Evolutionary conservation across 768 basidiomycete genomes (phyloP).

Genomic region (Neoboletus brunneissimus): DNA sequence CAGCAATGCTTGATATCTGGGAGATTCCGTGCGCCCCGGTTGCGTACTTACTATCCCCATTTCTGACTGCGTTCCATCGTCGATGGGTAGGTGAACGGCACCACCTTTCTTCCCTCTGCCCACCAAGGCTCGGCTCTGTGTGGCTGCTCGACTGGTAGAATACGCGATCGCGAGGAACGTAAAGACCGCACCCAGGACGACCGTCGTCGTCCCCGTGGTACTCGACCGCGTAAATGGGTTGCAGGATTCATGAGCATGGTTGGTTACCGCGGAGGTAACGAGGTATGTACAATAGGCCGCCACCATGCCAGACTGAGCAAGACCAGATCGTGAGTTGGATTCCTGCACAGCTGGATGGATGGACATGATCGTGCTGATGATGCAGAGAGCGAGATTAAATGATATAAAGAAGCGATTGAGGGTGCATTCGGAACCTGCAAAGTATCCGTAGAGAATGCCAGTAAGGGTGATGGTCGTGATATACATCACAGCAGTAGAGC

Average conservation of each 20-base stretch:
- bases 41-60: constrained; percentile 78
- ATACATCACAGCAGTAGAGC: constrained; percentile 90
- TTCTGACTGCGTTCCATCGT: constrained; percentile 59
- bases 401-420: constrained; percentile 98
- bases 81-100: constrained; percentile 60
- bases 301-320: constrained; percentile 97
- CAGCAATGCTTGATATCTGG: constrained; percentile 88
- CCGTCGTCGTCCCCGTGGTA: constrained; percentile 78
- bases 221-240: constrained; percentile 78
- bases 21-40: constrained; percentile 79
- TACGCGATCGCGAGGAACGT: constrained; percentile 99
- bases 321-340: constrained; percentile 88
- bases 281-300: constrained; percentile 97
- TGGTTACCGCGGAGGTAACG: constrained; percentile 88
- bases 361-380: constrained; percentile 78
- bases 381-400: constrained; percentile 80
- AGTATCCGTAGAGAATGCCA: constrained; percentile 87
- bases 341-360: constrained; percentile 88
- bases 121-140: constrained; percentile 86
- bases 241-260: constrained; percentile 82
- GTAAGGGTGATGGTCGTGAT: constrained; percentile 81
- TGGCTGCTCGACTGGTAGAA: constrained; percentile 93
- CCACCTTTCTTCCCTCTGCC: constrained; percentile 67
- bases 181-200: constrained; percentile 88
- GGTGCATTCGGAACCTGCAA: constrained; percentile 80